phyloP scores from a whole-genome alignment of 352 stramenopile genomes.

The Phytophthora rubi region DNA sequence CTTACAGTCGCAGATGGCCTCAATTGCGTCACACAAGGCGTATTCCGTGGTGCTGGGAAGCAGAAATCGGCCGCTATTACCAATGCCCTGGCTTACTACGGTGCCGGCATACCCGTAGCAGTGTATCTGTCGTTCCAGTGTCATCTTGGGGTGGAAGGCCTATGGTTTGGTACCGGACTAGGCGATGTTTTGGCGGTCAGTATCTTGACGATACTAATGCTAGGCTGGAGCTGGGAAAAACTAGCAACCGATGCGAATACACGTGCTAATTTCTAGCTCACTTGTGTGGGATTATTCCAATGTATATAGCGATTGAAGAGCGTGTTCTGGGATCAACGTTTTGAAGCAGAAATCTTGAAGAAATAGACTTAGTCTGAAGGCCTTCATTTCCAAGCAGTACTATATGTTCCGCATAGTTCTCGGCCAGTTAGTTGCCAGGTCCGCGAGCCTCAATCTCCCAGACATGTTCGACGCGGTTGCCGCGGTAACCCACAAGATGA shows the following conservation, averaged over 20 bases:
- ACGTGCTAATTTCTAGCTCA: no score
- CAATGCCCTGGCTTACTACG: neutral
- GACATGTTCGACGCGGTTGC: slow-evolving; percentile 54
- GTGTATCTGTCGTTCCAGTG: neutral
- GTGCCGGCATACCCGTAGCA: neutral
- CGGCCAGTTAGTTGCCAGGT: slow-evolving; percentile 53
- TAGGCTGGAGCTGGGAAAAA: neutral
- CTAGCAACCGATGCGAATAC: neutral
- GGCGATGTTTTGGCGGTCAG: neutral
- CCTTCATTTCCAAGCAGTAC: no score
- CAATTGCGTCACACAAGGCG: neutral
- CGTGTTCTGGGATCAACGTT: no score
- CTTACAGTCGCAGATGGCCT: neutral
- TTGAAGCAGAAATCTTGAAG: no score
- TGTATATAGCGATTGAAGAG: no score
- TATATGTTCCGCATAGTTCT: neutral
- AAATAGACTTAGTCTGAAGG: no score
- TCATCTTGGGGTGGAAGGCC: neutral
- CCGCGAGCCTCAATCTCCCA: slow-evolving; percentile 65
- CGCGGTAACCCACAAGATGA: slow-evolving; percentile 66
- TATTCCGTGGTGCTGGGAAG: neutral
- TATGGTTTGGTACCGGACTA: neutral
- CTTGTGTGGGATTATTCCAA: no score
- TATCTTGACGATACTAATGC: neutral
- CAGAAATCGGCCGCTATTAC: neutral